Conservation (phyloP, 306 rosid species). For the Castanea mollissima region DNA sequence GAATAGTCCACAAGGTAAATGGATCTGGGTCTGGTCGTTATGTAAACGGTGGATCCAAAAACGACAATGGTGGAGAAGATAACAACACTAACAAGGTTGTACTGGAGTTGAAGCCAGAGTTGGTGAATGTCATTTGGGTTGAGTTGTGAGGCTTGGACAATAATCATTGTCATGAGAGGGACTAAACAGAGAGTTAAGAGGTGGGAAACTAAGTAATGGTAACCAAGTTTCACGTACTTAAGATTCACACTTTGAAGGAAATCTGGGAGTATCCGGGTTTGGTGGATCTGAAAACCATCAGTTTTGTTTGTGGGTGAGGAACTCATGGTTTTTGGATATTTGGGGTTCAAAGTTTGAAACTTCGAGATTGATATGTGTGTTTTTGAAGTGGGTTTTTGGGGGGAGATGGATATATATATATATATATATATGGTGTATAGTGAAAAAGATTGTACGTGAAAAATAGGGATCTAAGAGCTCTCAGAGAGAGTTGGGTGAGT, state of each 20-base stretch:
- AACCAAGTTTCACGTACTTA: slow-evolving; percentile 57
- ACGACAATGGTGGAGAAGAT: slow-evolving; percentile 31
- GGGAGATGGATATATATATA: background rate
- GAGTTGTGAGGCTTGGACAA: slow-evolving; percentile 44
- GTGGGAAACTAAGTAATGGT: slow-evolving; percentile 50
- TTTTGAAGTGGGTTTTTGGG: background rate
- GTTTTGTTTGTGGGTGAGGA: background rate
- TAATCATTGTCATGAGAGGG: slow-evolving; percentile 42
- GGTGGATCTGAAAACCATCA: slow-evolving; percentile 48
- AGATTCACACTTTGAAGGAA: slow-evolving; percentile 53
- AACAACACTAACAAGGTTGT: slow-evolving; percentile 41
- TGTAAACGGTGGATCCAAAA: slow-evolving; percentile 48
- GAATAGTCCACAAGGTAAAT: slow-evolving; percentile 56
- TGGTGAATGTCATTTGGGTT: slow-evolving; percentile 43
- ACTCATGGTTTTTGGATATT: slow-evolving; percentile 20
- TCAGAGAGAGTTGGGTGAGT: background rate
- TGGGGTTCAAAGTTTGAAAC: background rate
- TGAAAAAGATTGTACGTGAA: background rate
- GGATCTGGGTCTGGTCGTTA: slow-evolving; percentile 56
- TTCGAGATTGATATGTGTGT: background rate
- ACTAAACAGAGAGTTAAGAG: slow-evolving; percentile 42
- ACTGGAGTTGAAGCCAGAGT: slow-evolving; percentile 57
- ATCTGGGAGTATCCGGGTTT: slow-evolving; percentile 38
- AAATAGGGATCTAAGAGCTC: slow-evolving; percentile 1
- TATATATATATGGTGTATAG: background rate